A percentile compares a stretch with the other conserved stretches of the same genome.
These are phyloP conservation scores for Penicillium sp. DNA, from an alignment of 2,329 filamentous ascomycete species.

Conservation along the genomic window DNA sequence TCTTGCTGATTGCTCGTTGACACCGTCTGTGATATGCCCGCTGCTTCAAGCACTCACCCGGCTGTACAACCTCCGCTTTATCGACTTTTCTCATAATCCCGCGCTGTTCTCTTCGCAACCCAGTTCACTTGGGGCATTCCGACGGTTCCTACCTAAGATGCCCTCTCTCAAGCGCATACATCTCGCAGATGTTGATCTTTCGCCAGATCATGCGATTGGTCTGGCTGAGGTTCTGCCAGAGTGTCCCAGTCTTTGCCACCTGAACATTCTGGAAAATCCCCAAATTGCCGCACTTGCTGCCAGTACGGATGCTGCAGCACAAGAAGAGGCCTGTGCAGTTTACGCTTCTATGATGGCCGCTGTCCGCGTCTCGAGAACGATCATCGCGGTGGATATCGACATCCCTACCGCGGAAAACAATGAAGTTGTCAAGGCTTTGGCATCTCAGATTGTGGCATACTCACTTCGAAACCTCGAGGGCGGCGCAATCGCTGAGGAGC, in stretches of 20 bases:
- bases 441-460: conserved; percentile 44
- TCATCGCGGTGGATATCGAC: conserved; percentile 91
- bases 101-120: conserved; percentile 73
- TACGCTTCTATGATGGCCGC: conserved; percentile 91
- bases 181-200: conserved; percentile 79
- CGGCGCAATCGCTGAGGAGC: conserved; percentile 66
- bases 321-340: conserved; percentile 91
- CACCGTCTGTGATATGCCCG: conserved; percentile 69
- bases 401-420: conserved; percentile 78
- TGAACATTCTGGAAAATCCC: conserved; percentile 82
- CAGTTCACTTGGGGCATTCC: conserved; percentile 72
- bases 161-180: conserved; percentile 79
- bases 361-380: conserved; percentile 75
- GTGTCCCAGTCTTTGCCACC: conserved; percentile 75
- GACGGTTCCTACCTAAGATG: conserved; percentile 84
- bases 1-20: conserved; percentile 81
- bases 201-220: conserved; percentile 84
- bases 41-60: conserved; percentile 73
- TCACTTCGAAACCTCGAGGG: conserved; percentile 88
- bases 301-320: conserved; percentile 73
- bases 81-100: conserved; percentile 89
- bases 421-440: conserved; percentile 52
- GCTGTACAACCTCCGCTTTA: conserved; percentile 76
- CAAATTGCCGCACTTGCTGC: conserved; percentile 66
- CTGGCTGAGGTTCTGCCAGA: conserved; percentile 90